Base-by-base conservation (phyloP, 1,284 basidiomycete genomes). In the Moesziomyces globuligerus region DNA sequence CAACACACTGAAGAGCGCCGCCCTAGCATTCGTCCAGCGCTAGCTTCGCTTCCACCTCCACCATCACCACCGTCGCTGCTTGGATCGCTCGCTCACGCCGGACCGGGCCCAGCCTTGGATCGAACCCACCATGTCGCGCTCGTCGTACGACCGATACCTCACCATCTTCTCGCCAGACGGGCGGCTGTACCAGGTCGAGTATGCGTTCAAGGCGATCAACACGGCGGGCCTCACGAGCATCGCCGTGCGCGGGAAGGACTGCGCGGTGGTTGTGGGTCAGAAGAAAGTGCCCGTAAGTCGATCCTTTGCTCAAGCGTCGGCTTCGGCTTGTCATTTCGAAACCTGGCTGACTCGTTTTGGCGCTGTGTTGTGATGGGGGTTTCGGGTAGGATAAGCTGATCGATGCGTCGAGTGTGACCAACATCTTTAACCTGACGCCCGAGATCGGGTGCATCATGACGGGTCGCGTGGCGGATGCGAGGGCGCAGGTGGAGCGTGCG, bases 161-260 rank as follows among this genome's bases (percentile, higher is more conserved):
- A 82, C 81, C 53, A 75, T 82, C 72, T 82, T 82, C 54, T 81
- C 79, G 37, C 81, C 81, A 1, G 81, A 82, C 48, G 81, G 81
- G 2, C 56, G 79, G 21, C 72, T 82, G 18, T 82, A 81, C 54
- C 81, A 82, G 54, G 81, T 82, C 26, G 81, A 81, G 57, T 98
- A 98, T 87, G 96, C 96, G 20, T 98, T 98, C 90, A 99, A 98
- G 84, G 96, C 96, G 45, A 98, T 98, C 84, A 92, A 92, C 65
- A 91, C 93, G 49, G 94, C 94, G 3, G 95, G 94, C 1, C 92
- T 98, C 78, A 98, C 96, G 3, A 89, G 94, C 7, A 88, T 99
- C 49, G 89, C 94, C 15, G 90, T 98, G 52, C 86, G 95, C 73
- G 96, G 96, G 21, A 92, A 92, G 84, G 94, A 98, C 81, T 94